Evolutionary conservation across 2,329 filamentous ascomycete genomes (phyloP), one percentile per base, ranked within the genome.

Genomic region (Myriosclerotinia duriaeana): DNA sequence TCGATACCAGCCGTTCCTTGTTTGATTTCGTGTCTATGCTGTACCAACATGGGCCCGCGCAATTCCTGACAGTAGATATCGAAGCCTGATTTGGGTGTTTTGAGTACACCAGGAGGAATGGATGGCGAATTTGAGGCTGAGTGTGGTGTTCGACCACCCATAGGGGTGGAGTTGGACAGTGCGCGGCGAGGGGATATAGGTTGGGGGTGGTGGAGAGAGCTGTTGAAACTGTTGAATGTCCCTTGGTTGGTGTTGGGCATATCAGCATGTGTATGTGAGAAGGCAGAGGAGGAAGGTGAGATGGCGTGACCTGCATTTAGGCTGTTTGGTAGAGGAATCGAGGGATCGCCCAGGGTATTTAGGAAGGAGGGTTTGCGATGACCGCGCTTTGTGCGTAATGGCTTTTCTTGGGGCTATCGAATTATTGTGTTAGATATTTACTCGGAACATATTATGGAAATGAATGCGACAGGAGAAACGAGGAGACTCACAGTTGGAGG

Each of bases 351-450:
- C 34, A 74, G 66, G 50, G 73, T 72, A 15, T 70, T 71, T 6
- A 77, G 69, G 53, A 75, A 76, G 46, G 84, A 85, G 34, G 82
- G 80, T 78, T 89, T 89, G 64, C 89, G 80, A 74, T 91, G 88
- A 68, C 87, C 87, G 64, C 90, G 85, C 81, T 93, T 93, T 69
- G 86, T 88, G 42, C 90, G 85, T 70, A 92, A 80, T 40, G 90
- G 90, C 78, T 92, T 92, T 74, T 92, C 89, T 78, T 91, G 89
- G 44, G 90, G 90, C 88, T 91, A 76, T 74, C 69, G 59, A 68
- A 68, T 60, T 65, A 62, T 62, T 64, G 63, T 52, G 22, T 64
- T 74, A 68, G 70, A 68, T 72, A 26, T 60, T 17, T 22, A n/a
- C 22, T 60, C 50, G 36, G n/a, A 59, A 46, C 59, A 48, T 34